Base-by-base conservation (phyloP, 108 stramenopile species). In the Skeletonema marinoi region DNA sequence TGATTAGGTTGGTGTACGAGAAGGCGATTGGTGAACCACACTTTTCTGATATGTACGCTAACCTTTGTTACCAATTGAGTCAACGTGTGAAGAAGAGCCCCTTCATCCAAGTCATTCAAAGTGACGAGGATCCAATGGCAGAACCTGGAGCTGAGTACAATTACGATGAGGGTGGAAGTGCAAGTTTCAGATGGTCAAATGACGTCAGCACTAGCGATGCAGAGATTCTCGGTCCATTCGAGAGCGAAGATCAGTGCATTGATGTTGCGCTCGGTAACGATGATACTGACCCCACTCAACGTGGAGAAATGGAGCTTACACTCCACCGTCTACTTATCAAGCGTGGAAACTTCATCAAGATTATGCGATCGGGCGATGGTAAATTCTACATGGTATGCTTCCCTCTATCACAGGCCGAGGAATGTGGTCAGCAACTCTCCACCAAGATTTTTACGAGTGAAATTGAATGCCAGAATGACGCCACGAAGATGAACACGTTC, bases 21-120 rank as follows among this genome's bases (percentile, higher is more conserved):
- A 96, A 96, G 88, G 97, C 97, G 6, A 93, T 98, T 63, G 70
- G 83, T 71, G 96, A 98, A 80, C 89, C 96, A 6, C 44, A 86
- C 50, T 96, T 98, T 79, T 91, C 91, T 7, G 94, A 95, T 39
- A 92, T 98, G 88, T 98, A 96, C 78, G 94, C 95, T 32, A 89
- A 92, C n/a, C 78, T 98, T 12, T 98, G 97, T 78, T 79, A 84
- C 16, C 83, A 66, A 59, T 63, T 95, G 21, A 85, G 87, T 41
- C 81, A 93, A 58, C 59, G 79, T 11, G 83, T 81, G 9, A 86
- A 87, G 48, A 85, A 77, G 59, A 80, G 64, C 54, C 64, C 87
- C 0, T 94, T 92, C 76, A 75, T 94, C n/a, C 78, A 92, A 61
- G 84, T 91, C 11, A 94, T 94, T 72, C 86, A 94, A 64, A 89